These are phyloP conservation scores for Quercus robur DNA, from an alignment of 306 rosid genomes.

Conservation along the genomic window DNA sequence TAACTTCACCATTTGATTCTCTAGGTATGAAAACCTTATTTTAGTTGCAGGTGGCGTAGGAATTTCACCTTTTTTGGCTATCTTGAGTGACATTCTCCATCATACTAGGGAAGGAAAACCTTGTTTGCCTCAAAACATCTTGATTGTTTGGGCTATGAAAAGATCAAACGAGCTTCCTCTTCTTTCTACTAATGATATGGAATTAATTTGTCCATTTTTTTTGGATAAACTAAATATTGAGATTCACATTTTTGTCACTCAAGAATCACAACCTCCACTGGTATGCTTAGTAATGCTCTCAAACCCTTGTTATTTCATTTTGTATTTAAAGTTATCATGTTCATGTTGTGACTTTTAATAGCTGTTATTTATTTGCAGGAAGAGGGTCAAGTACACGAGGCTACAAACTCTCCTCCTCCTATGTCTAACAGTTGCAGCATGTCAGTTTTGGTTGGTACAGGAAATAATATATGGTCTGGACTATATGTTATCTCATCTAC, in stretches of 20 bases:
- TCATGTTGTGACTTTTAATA: conserved; percentile 15
- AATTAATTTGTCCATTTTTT: conserved; percentile 58
- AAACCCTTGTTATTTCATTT: not conserved
- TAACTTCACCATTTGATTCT: not conserved
- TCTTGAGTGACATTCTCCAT: no score
- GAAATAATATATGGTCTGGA: conserved; percentile 76
- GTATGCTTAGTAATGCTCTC: conserved; percentile 38
- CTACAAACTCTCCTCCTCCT: conserved; percentile 36
- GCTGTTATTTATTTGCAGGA: conserved; percentile 43
- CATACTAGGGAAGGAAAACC: conserved; percentile 62
- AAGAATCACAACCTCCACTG: conserved; percentile 76
- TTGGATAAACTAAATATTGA: conserved; percentile 55
- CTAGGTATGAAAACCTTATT: no score
- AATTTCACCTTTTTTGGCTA: no score
- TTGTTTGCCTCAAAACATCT: conserved; percentile 56
- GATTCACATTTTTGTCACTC: conserved; percentile 62
- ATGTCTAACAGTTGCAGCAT: conserved; percentile 38
- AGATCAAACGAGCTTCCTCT: conserved; percentile 74
- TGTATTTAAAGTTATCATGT: not conserved
- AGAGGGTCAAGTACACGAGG: conserved; percentile 51
- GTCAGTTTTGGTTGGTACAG: conserved; percentile 81
- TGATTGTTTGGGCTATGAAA: conserved; percentile 83
- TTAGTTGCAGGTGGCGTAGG: no score
- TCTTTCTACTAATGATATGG: conserved; percentile 67
- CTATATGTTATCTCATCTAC: conserved; percentile 68